A percentile compares a stretch with the other conserved stretches of the same genome.
phyloP scores from a whole-genome alignment of 2,329 filamentous ascomycete genomes.

The Aspergillus phoenicis region DNA sequence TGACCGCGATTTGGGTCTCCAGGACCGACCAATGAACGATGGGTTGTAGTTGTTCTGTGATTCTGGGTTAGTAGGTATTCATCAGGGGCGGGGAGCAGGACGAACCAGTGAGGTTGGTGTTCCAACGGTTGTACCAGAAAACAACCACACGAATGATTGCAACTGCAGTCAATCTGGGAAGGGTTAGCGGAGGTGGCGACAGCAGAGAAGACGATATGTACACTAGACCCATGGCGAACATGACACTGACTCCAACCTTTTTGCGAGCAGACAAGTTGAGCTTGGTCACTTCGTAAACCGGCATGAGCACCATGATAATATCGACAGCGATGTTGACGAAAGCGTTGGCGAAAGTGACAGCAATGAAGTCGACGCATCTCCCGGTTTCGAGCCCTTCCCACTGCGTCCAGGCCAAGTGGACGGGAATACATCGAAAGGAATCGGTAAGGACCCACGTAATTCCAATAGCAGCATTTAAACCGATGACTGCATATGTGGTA shows the following conservation, averaged over 20 bases:
- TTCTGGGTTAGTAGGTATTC: too few species aligned
- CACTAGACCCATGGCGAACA: too few species aligned
- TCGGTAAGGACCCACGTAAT: conserved; percentile 14
- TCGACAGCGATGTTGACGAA: conserved; percentile 26
- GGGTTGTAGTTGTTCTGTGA: conserved; percentile 17
- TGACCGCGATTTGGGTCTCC: conserved; percentile 28
- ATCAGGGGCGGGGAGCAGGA: too few species aligned
- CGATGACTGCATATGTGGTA: too few species aligned
- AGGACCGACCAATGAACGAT: conserved; percentile 33
- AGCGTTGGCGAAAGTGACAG: background rate
- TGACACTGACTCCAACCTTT: conserved; percentile 17
- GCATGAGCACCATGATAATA: conserved; percentile 21
- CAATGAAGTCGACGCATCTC: conserved; percentile 22
- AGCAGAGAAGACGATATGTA: too few species aligned
- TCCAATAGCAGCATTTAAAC: too few species aligned
- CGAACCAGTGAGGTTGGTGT: conserved; percentile 7
- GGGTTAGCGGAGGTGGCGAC: too few species aligned
- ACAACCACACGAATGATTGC: background rate
- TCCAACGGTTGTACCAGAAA: conserved; percentile 21
- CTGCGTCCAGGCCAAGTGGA: conserved; percentile 23
- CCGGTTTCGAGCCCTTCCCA: conserved; percentile 20
- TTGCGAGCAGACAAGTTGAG: conserved; percentile 19
- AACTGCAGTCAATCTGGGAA: too few species aligned
- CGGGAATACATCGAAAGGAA: conserved; percentile 20
- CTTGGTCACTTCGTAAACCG: conserved; percentile 24